Evolutionary conservation across 2,329 filamentous ascomycete species (phyloP).

Genomic region (Onygenales sp.): DNA sequence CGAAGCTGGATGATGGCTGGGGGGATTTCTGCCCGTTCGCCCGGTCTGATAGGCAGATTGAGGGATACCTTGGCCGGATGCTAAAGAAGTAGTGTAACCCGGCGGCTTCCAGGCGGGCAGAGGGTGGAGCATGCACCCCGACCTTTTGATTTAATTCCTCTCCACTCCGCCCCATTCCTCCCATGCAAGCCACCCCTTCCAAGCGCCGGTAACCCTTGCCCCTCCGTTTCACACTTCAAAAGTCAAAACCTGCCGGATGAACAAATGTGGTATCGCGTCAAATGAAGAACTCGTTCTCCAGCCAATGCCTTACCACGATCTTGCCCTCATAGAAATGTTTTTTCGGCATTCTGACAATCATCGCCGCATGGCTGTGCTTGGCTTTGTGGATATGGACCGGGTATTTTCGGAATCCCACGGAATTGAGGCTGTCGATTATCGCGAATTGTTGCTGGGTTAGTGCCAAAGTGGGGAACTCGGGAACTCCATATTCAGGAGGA

Average conservation of each 20-base stretch:
- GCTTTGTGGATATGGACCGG: slow-evolving; percentile 50
- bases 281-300: slow-evolving; percentile 56
- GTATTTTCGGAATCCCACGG: slow-evolving; percentile 49
- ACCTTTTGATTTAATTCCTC: background rate
- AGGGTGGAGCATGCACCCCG: background rate
- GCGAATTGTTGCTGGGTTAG: slow-evolving; percentile 71
- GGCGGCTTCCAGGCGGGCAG: background rate
- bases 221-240: background rate
- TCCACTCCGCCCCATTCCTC: slow-evolving; percentile 1
- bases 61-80: background rate
- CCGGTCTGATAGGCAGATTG: background rate
- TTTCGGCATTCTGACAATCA: slow-evolving; percentile 64
- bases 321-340: slow-evolving; percentile 67
- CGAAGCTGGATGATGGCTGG: background rate
- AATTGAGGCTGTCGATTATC: slow-evolving; percentile 70
- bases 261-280: background rate
- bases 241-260: too few relatives aligned
- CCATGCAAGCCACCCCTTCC: background rate
- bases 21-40: background rate
- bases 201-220: background rate
- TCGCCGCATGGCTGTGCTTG: slow-evolving; percentile 79
- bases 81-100: background rate
- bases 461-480: slow-evolving; percentile 51
- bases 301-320: slow-evolving; percentile 71
- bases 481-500: background rate